phyloP scores from a whole-genome alignment of 805 yeast genomes.

The Candida glaebosa region DNA sequence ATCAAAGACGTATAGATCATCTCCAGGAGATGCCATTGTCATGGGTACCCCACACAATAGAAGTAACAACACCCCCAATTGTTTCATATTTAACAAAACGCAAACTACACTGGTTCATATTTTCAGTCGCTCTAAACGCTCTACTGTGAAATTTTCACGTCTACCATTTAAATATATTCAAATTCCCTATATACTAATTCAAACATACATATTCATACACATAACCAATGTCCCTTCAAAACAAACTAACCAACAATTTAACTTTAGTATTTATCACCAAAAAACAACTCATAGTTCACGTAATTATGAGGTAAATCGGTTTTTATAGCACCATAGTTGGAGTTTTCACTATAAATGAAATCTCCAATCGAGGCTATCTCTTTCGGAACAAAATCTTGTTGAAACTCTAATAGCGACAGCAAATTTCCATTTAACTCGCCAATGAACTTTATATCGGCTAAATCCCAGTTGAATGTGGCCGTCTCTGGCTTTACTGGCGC shows the following conservation, averaged over 20 bases:
- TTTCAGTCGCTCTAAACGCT: too few species aligned
- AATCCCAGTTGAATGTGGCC: constrained; percentile 3
- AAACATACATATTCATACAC: neutral
- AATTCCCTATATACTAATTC: neutral
- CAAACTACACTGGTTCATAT: neutral
- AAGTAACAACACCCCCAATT: neutral
- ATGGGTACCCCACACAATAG: neutral
- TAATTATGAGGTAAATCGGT: constrained; percentile 10
- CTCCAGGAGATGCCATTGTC: constrained; percentile 53
- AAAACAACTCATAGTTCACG: constrained; percentile 11
- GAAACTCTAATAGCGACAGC: constrained; percentile 15
- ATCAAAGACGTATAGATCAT: constrained; percentile 52
- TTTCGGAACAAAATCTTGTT: constrained; percentile 16
- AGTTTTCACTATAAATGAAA: neutral
- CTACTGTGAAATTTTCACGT: too few species aligned
- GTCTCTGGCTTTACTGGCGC: neutral
- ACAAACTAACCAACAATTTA: neutral
- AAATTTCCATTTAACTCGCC: constrained; percentile 12
- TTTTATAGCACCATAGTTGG: neutral
- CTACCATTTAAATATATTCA: neutral
- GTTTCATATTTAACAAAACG: neutral
- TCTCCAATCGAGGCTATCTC: constrained; percentile 11
- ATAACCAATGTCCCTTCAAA: neutral
- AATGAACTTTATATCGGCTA: constrained; percentile 12
- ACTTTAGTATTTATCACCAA: constrained; percentile 11